A percentile compares a stretch with the other conserved stretches of the same genome.
Conservation (phyloP, 2,329 filamentous ascomycete genomes). For the Hysterium pulicare region DNA sequence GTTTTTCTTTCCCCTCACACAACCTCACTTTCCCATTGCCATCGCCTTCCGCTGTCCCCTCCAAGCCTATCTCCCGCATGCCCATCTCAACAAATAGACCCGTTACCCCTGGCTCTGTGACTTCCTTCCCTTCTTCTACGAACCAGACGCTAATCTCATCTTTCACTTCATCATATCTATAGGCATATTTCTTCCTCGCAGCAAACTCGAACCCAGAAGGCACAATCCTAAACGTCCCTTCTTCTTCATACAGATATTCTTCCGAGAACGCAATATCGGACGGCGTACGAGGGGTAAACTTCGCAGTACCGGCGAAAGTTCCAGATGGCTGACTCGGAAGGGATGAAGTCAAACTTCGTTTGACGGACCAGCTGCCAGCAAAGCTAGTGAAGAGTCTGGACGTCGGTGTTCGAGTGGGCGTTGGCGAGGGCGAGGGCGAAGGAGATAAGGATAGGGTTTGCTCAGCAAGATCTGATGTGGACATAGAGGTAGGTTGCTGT, state of each 20-base stretch:
- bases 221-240: conserved; percentile 63
- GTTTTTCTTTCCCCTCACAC: conserved; percentile 62
- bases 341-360: conserved; percentile 54
- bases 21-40: conserved; percentile 33
- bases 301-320: conserved; percentile 61
- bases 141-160: conserved; percentile 70
- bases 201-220: conserved; percentile 53
- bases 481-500: not conserved
- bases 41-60: conserved; percentile 11
- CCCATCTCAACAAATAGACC: conserved; percentile 76
- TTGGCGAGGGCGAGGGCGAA: not conserved
- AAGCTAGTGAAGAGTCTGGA: conserved; percentile 16
- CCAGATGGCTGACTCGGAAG: conserved; percentile 63
- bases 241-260: conserved; percentile 66
- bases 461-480: not conserved
- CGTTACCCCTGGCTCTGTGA: conserved; percentile 47
- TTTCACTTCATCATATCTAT: conserved; percentile 49
- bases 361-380: conserved; percentile 61
- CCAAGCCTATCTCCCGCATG: conserved; percentile 26
- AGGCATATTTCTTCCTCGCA: conserved; percentile 66
- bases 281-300: conserved; percentile 57
- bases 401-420: not conserved
- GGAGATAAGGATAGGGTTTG: not conserved
- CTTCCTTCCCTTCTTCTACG: conserved; percentile 57
- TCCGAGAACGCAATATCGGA: conserved; percentile 18